Base-by-base conservation (phyloP, 345 rosid species). In the Raphanus raphanistrum region DNA sequence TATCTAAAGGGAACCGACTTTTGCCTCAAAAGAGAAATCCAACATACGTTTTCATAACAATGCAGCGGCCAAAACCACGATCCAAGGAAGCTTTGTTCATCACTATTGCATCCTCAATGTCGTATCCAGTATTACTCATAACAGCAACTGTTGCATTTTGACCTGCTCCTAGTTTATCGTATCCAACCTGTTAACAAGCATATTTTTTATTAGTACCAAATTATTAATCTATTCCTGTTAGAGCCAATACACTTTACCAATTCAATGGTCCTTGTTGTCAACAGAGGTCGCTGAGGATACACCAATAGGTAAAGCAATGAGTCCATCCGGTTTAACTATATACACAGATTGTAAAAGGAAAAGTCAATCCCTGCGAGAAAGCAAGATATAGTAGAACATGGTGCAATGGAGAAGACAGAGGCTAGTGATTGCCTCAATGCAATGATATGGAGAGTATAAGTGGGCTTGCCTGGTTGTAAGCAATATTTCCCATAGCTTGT, bases 111-210 rank as follows among this genome's bases (percentile, higher is more conserved):
- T 94, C 98, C 82, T 94, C 98, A 82, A 92, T 94, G 84, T 94
- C 98, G 76, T 94, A 94, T 75, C 98, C 98, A 85, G 88, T 88
- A 75, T 89, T 86, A 83, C 98, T 92, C 92, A 90, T 92, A 54
- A 94, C 98, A 73, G 97, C 97, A 87, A 94, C 95, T 70, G 95
- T 94, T 68, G 98, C 98, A 87, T 94, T 94, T 82, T 94, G 97
- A 80, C 98, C 98, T 71, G 98, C 98, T 77, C 98, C 98, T 79
- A 94, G 98, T 82, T 94, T 92, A 83, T 94, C 98, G 67, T 88
- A 94, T 76, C 97, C 95, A 69, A 89, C 86, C 97, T 94, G 85
- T 85, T 77, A 83, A 72, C 6, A 66, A 76, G 54, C 38, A 73
- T 41, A 13, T 13, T 73, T 12, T 73, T 12, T 68, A 5, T 73